Evolutionary conservation across 768 basidiomycete species (phyloP), one percentile per base, ranked within the genome.

Genomic region (Terana coerulea): DNA sequence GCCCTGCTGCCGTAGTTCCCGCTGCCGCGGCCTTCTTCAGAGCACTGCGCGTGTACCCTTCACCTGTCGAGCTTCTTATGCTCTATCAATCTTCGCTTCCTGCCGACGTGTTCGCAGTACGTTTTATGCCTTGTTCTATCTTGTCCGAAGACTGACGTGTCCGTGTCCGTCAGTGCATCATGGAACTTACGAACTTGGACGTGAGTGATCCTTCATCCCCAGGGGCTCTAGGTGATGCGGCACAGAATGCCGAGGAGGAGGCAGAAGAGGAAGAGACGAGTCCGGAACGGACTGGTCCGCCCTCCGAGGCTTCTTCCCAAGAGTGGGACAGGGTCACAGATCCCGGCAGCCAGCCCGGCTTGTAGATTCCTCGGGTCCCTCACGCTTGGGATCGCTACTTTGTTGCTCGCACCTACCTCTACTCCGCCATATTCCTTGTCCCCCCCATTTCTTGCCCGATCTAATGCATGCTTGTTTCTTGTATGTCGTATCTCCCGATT

Each of bases 11-110:
- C 69, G 72, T 86, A 64, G 76, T 98, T 24, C 78, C 84, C 10
- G 86, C 95, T 17, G 95, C 97, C 35, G 69, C 91, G 64, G 81
- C 84, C 35, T 98, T 98, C 80, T 99, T 85, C 79, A 81, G 92
- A 44, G 95, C 93, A 1, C 83, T 98, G 52, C 78, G 88, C 49
- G 93, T 97, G 30, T 99, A 99, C 72, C 97, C 97, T 44, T 83
- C 89, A 26, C 92, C 95, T 0, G 83, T 92, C 28, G 97, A 98
- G 69, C 81, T 98, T 59, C 87, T 99, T 61, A 82, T 88, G 68
- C 95, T 98, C 55, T 95, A 97, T 63, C 85, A 98, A 71, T 88
- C 88, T 70, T 94, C 92, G 29, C 83, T 95, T 26, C 88, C 91
- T 2, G 78, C 80, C 24, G 76, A 83, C 31, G 74, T 93, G 43